Conservation (phyloP, 2,329 filamentous ascomycete species). For the Colletotrichum agaves region DNA sequence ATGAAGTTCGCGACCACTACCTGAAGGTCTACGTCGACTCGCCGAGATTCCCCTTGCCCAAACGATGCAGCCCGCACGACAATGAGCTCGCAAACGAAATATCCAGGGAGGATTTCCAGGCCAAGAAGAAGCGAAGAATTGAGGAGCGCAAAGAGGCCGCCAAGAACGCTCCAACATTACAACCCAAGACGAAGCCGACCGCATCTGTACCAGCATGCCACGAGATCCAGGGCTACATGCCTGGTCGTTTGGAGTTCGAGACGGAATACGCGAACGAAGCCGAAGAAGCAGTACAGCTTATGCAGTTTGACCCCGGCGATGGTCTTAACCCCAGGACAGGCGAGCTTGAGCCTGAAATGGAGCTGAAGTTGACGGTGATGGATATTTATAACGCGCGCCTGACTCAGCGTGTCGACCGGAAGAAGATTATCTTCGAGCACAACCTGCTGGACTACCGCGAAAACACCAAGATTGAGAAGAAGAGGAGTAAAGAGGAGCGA, state of each 20-base stretch:
- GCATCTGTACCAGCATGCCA: conserved; percentile 96
- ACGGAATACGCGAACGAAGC: conserved; percentile 98
- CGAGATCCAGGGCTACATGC: conserved; percentile 99
- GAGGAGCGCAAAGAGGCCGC: conserved; percentile 90
- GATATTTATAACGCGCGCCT: conserved; percentile 96
- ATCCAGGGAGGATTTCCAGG: conserved; percentile 91
- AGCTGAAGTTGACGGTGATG: conserved; percentile 97
- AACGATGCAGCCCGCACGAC: conserved; percentile 85
- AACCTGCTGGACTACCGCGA: conserved; percentile 93
- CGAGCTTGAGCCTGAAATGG: conserved; percentile 93
- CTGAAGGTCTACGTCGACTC: conserved; percentile 88
- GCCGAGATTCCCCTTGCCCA: conserved; percentile 84
- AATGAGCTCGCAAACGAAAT: conserved; percentile 81
- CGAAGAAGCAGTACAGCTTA: conserved; percentile 96
- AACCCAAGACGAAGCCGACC: conserved; percentile 94
- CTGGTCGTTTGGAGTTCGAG: conserved; percentile 95
- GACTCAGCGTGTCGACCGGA: conserved; percentile 90
- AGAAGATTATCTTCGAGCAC: conserved; percentile 97
- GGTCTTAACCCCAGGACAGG: conserved; percentile 86
- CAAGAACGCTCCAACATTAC: conserved; percentile 83
- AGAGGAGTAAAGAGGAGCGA: conserved; percentile 92
- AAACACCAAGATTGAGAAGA: conserved; percentile 90
- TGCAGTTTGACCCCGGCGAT: conserved; percentile 97
- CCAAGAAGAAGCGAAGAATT: conserved; percentile 91
- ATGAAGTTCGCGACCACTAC: conserved; percentile 96